Evolutionary conservation across 352 stramenopile species (phyloP).

Genomic region (Phytopythium aichiense): DNA sequence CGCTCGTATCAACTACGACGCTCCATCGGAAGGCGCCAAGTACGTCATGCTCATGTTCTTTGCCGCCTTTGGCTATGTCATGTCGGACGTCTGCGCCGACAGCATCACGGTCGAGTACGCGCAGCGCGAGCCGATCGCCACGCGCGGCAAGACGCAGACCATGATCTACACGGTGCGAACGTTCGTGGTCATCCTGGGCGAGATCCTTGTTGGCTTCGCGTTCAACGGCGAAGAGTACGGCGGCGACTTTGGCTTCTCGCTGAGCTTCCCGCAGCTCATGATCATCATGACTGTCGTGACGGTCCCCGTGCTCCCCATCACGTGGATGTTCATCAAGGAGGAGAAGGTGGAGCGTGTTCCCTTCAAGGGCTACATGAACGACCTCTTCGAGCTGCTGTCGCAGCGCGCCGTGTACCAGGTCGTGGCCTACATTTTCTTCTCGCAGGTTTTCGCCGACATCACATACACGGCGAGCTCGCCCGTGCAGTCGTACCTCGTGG

Average conservation of each 20-base stretch:
- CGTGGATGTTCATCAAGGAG: slow-evolving; percentile 54
- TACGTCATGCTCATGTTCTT: slow-evolving; percentile 76
- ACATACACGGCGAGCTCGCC: slow-evolving; percentile 13
- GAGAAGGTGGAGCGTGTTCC: slow-evolving; percentile 22
- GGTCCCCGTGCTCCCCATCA: slow-evolving; percentile 15
- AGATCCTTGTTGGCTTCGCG: slow-evolving; percentile 30
- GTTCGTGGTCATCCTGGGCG: slow-evolving; percentile 24
- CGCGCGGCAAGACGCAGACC: slow-evolving; percentile 37
- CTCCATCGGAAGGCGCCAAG: slow-evolving; percentile 29
- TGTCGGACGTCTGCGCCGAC: slow-evolving; percentile 73
- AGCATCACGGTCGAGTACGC: slow-evolving; percentile 41
- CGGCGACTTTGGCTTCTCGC: slow-evolving; percentile 20
- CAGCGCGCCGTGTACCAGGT: slow-evolving; percentile 27
- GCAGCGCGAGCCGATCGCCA: slow-evolving; percentile 35
- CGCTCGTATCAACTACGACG: slow-evolving; percentile 28
- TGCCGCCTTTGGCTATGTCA: slow-evolving; percentile 65
- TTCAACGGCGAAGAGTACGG: slow-evolving; percentile 19
- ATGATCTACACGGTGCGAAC: slow-evolving; percentile 44
- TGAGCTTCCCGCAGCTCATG: slow-evolving; percentile 28
- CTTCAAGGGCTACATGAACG: slow-evolving; percentile 12
- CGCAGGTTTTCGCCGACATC: slow-evolving; percentile 18
- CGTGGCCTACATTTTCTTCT: slow-evolving; percentile 19
- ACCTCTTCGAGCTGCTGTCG: slow-evolving; percentile 27
- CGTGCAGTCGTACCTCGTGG: slow-evolving; percentile 18
- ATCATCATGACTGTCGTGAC: slow-evolving; percentile 19